A percentile compares a stretch with the other conserved stretches of the same genome.
Conservation (phyloP, 768 basidiomycete genomes). For the Termitomyces sp. region DNA sequence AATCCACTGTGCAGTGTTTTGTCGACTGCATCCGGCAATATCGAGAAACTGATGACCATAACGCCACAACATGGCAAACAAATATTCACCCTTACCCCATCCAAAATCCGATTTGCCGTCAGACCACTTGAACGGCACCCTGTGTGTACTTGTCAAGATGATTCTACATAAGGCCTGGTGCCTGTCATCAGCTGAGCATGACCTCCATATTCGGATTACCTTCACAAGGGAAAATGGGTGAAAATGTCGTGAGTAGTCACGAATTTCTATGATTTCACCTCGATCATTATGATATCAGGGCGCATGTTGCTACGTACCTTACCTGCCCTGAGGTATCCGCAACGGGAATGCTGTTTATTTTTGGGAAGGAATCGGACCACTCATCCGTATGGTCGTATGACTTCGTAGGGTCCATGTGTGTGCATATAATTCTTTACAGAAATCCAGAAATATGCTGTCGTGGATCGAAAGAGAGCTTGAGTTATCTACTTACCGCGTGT, state of each 20-base stretch:
- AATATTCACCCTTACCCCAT: background rate
- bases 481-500: background rate
- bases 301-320: background rate
- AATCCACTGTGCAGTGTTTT: background rate
- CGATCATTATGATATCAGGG: background rate
- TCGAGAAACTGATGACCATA: background rate
- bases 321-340: background rate
- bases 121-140: background rate
- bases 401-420: background rate
- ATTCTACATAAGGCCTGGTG: background rate
- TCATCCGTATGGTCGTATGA: background rate
- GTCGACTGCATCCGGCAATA: background rate
- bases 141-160: background rate
- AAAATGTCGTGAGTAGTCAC: background rate
- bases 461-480: constrained; percentile 1
- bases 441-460: background rate
- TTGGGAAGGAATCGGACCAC: constrained; percentile 1
- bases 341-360: background rate
- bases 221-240: background rate
- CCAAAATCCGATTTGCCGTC: background rate
- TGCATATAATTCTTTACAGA: constrained; percentile 1
- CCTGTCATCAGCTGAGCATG: background rate
- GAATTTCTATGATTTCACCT: background rate
- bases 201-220: background rate
- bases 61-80: constrained; percentile 5